These are phyloP conservation scores for Setomelanomma holmii DNA, from an alignment of 2,329 filamentous ascomycete genomes.

Conservation along the genomic window DNA sequence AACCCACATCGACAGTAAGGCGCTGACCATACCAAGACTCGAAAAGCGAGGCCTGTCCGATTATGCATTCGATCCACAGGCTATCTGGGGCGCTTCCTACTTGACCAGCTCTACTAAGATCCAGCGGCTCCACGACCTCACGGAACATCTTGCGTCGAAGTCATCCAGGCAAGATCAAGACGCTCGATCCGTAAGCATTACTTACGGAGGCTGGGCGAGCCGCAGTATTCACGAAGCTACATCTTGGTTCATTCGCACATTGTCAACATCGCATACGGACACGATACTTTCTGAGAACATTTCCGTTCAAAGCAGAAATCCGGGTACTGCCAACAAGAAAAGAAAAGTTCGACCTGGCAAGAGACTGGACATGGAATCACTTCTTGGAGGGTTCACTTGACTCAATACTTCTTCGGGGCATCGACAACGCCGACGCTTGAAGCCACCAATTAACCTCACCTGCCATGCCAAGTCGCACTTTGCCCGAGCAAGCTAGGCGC, in stretches of 20 bases:
- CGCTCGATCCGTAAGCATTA: constrained; percentile 10
- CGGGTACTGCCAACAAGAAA: constrained; percentile 18
- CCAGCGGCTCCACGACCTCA: constrained; percentile 17
- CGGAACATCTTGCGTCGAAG: not conserved
- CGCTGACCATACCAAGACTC: not conserved
- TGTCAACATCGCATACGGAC: too few relatives aligned
- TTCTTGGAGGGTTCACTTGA: constrained; percentile 29
- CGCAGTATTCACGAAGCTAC: not conserved
- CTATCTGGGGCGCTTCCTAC: constrained; percentile 8
- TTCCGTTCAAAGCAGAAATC: not conserved
- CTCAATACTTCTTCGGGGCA: not conserved
- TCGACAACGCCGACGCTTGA: too few relatives aligned
- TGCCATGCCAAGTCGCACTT: too few relatives aligned
- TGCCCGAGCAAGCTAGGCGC: too few relatives aligned
- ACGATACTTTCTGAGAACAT: not conserved
- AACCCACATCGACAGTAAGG: not conserved
- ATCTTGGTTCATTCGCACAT: constrained; percentile 17
- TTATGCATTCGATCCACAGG: constrained; percentile 1
- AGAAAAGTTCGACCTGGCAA: constrained; percentile 28
- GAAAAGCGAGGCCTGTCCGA: not conserved
- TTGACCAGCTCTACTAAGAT: constrained; percentile 16
- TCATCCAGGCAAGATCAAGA: not conserved
- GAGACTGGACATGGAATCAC: constrained; percentile 25
- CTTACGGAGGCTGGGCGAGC: constrained; percentile 1
- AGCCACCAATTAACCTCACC: too few relatives aligned